Percentiles rank a stretch among this genome's conserved stretches.
Evolutionary conservation across 345 rosid genomes (phyloP).

Genomic region (Boechera stricta): DNA sequence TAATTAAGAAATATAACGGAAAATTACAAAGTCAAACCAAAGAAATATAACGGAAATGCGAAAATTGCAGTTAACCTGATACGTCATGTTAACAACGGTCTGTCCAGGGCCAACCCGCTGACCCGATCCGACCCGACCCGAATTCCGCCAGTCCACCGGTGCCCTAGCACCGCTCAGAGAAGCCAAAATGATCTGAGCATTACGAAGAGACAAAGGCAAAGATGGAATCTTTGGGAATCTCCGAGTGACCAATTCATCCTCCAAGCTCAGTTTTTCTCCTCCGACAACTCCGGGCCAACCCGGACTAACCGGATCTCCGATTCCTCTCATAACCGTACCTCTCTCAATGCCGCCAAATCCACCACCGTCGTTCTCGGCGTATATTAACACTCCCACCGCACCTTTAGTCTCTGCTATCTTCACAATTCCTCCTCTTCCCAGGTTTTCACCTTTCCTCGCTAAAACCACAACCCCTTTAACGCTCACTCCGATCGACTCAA

Average conservation of each 20-base stretch:
- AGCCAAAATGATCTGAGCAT: constrained; percentile 69
- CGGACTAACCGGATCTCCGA: constrained; percentile 93
- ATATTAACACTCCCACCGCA: constrained; percentile 78
- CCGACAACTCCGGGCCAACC: constrained; percentile 86
- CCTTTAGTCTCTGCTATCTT: constrained; percentile 68
- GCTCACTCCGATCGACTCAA: constrained; percentile 60
- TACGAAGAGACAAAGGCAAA: constrained; percentile 72
- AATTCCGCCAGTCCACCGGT: constrained; percentile 66
- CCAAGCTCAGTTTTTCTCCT: constrained; percentile 68
- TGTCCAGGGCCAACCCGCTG: constrained; percentile 75
- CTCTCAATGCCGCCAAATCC: constrained; percentile 74
- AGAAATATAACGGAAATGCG: constrained; percentile 28
- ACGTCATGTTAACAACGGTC: constrained; percentile 70
- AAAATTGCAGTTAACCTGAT: constrained; percentile 56
- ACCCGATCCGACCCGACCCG: constrained; percentile 49
- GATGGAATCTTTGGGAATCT: constrained; percentile 83
- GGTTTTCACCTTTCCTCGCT: constrained; percentile 59
- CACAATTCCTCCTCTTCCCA: constrained; percentile 74
- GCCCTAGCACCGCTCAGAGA: constrained; percentile 62
- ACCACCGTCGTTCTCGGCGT: constrained; percentile 61
- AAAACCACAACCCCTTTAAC: constrained; percentile 71
- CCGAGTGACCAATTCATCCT: constrained; percentile 56
- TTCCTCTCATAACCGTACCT: constrained; percentile 92
- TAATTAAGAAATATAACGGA: constrained; percentile 14
- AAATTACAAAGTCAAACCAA: constrained; percentile 1